Percentiles rank a stretch among this genome's conserved stretches.
Conservation (phyloP, 495 filamentous ascomycete genomes). For the Peziza echinospora region DNA sequence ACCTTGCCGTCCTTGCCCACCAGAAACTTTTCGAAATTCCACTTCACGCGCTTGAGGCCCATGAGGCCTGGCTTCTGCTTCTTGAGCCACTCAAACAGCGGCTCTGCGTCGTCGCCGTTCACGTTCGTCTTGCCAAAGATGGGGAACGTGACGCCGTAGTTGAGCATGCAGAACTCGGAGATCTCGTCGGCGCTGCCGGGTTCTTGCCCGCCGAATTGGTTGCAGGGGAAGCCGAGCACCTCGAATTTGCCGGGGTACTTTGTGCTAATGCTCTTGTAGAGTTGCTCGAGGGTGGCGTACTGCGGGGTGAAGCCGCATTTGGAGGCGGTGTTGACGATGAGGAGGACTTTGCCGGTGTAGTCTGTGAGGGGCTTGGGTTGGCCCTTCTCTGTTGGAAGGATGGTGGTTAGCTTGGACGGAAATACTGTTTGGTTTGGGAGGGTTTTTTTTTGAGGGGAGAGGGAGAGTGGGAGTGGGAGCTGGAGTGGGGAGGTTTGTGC, state of each 20-base stretch:
- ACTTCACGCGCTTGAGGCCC: conserved; percentile 53
- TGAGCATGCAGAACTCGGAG: conserved; percentile 36
- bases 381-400: conserved; percentile 31
- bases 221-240: conserved; percentile 93
- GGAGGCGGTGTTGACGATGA: conserved; percentile 94
- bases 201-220: conserved; percentile 86
- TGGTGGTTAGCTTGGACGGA: conserved; percentile 1
- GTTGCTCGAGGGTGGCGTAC: conserved; percentile 69
- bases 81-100: conserved; percentile 80
- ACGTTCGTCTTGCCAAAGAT: conserved; percentile 81
- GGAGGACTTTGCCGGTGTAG: conserved; percentile 74
- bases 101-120: conserved; percentile 63
- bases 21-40: conserved; percentile 73
- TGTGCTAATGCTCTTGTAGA: conserved; percentile 43
- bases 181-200: conserved; percentile 78
- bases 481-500: too few species aligned
- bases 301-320: conserved; percentile 99
- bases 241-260: conserved; percentile 44
- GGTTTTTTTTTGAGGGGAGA: too few species aligned
- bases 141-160: conserved; percentile 91
- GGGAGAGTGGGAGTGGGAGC: too few species aligned
- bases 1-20: conserved; percentile 70
- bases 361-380: conserved; percentile 40
- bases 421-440: too few species aligned
- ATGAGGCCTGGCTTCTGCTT: conserved; percentile 56